Evolutionary conservation across 2,329 filamentous ascomycete genomes (phyloP), one percentile per base, ranked within the genome.

Genomic region (Nemania sp.): DNA sequence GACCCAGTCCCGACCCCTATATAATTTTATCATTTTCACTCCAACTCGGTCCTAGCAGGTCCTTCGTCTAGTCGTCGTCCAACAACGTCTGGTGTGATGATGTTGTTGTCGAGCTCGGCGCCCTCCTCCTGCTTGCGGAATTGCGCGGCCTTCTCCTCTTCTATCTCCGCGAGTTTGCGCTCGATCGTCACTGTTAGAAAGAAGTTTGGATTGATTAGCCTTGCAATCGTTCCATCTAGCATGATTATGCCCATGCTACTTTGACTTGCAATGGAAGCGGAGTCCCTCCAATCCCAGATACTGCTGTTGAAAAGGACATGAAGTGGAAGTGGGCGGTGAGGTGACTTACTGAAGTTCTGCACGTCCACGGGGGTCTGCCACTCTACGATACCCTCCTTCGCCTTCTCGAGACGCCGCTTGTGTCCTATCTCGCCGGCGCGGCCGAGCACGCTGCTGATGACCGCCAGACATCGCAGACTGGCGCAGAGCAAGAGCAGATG

Each of bases 371-470:
- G 76, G 20, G 79, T 86, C 32, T 74, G 34, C 86, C 86, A 96
- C 3, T 87, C 82, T n/a, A 90, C 80, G 5, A 78, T 71, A 25
- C 91, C 91, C 17, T 77, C 70, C 52, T 79, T 71, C 1, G 92
- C 91, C 46, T 83, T 83, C 42, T 80, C 79, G 45, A 90, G 77
- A 57, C 94, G 85, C 62, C 84, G 83, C 69, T 81, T 76, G 72
- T 92, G 88, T 39, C 95, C 95, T 54, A 84, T 81, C 78, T 96
- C 81, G 10, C 91, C 95, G 1, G 95, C 95, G 54, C 90, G 85
- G 42, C 93, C 94, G 39, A 99, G 82, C 1, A 95, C 88, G 54
- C 92, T 92, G 3, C 88, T 90, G 68, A 99, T 91, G 62, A 97
- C 83, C 68, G 89, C 86, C 51, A 92, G 84, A 66, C 89, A 88